These are phyloP conservation scores for Cladorrhinum sp. DNA, from an alignment of 2,329 filamentous ascomycete species.

Conservation along the genomic window DNA sequence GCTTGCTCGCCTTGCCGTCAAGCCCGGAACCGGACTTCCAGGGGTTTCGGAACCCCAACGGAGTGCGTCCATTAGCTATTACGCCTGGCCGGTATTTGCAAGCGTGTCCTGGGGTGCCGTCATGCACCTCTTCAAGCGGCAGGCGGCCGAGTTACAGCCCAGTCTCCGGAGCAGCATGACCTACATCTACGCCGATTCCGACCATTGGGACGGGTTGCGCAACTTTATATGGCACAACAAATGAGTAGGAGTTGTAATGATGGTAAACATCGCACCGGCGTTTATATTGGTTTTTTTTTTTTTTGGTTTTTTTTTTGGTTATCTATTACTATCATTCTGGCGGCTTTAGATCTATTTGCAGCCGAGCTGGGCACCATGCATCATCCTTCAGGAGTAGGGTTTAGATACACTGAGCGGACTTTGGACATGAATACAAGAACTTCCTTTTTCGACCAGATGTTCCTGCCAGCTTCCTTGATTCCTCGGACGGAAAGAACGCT, in stretches of 20 bases:
- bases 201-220: conserved; percentile 82
- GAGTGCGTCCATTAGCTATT: conserved; percentile 54
- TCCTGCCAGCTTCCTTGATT: too few species aligned
- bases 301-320: neutral
- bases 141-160: conserved; percentile 86
- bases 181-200: conserved; percentile 90
- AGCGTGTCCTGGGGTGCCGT: conserved; percentile 86
- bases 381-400: neutral
- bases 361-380: neutral
- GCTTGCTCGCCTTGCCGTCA: conserved; percentile 77
- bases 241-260: conserved; percentile 30
- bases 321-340: neutral
- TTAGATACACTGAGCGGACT: neutral
- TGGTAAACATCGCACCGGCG: conserved; percentile 12
- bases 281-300: conserved; percentile 2
- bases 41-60: conserved; percentile 47
- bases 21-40: conserved; percentile 54
- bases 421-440: neutral
- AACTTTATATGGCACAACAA: conserved; percentile 86
- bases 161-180: conserved; percentile 94
- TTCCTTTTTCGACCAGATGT: neutral
- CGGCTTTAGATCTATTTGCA: conserved; percentile 9
- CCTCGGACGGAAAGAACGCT: too few species aligned
- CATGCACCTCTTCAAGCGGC: conserved; percentile 92
- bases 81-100: conserved; percentile 92